Percentiles rank a stretch among this genome's conserved stretches.
These are phyloP conservation scores for Arxiozyma bovina DNA, from an alignment of 1,139 yeast species.

Conservation along the genomic window DNA sequence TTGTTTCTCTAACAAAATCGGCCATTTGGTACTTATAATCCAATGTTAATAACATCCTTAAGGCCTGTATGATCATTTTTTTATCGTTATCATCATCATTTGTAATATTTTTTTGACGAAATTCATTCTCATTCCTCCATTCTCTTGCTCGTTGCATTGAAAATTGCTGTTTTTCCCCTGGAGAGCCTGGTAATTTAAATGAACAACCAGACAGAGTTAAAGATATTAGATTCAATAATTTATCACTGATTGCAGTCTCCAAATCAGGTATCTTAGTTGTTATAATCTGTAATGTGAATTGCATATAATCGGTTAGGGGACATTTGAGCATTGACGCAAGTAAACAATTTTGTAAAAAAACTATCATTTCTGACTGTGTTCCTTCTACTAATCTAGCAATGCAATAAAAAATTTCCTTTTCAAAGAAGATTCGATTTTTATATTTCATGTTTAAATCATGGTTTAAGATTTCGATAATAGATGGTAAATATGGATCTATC, in stretches of 20 bases:
- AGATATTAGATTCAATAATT: conserved; percentile 63
- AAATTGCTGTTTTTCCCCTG: conserved; percentile 48
- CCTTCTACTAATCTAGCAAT: conserved; percentile 79
- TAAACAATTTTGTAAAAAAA: conserved; percentile 74
- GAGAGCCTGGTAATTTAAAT: conserved; percentile 84
- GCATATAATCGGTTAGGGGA: conserved; percentile 72
- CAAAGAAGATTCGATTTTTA: conserved; percentile 61
- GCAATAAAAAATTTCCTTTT: conserved; percentile 83
- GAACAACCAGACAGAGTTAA: conserved; percentile 70
- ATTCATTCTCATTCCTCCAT: conserved; percentile 64
- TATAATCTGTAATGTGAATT: conserved; percentile 60
- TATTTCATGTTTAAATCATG: conserved; percentile 72
- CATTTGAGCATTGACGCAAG: conserved; percentile 74
- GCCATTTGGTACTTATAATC: conserved; percentile 70
- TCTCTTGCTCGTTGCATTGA: conserved; percentile 62
- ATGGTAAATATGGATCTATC: conserved; percentile 82
- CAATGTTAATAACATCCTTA: conserved; percentile 60
- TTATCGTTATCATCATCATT: conserved; percentile 29
- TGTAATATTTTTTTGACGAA: conserved; percentile 41
- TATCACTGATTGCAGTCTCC: conserved; percentile 61
- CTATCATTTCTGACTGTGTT: conserved; percentile 85
- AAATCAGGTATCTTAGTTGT: conserved; percentile 75
- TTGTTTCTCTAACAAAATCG: conserved; percentile 81
- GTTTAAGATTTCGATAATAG: conserved; percentile 71
- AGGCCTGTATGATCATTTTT: conserved; percentile 31